A percentile compares a stretch with the other conserved stretches of the same genome.
These are phyloP conservation scores for Penicillium verrucosum DNA, from an alignment of 2,329 filamentous ascomycete genomes.

Conservation along the genomic window DNA sequence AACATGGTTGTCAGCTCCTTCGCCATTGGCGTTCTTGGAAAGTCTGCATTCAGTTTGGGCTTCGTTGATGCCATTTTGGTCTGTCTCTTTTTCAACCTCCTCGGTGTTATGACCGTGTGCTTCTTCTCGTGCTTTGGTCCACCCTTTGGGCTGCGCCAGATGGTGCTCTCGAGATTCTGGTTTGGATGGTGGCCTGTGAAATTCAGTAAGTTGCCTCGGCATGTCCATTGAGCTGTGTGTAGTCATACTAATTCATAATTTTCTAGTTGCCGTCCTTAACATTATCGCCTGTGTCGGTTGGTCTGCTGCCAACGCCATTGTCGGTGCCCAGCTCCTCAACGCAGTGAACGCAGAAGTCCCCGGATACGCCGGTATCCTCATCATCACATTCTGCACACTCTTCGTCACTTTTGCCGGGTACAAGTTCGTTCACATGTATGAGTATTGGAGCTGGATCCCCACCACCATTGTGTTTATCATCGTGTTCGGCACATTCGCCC, in stretches of 20 bases:
- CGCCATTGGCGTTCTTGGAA: conserved; percentile 68
- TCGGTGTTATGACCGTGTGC: conserved; percentile 69
- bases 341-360: conserved; percentile 68
- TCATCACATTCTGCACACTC: conserved; percentile 67
- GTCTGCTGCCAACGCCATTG: conserved; percentile 74
- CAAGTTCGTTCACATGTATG: conserved; percentile 72
- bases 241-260: conserved; percentile 8
- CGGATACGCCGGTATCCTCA: conserved; percentile 69
- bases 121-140: conserved; percentile 78
- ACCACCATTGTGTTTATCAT: conserved; percentile 71
- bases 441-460: conserved; percentile 72
- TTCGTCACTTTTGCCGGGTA: conserved; percentile 71
- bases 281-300: conserved; percentile 70
- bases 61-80: conserved; percentile 70
- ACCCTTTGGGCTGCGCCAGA: conserved; percentile 70
- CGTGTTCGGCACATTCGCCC: conserved; percentile 64
- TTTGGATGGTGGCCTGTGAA: conserved; percentile 72
- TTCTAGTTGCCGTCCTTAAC: conserved; percentile 64
- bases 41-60: conserved; percentile 66
- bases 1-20: conserved; percentile 77
- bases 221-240: not conserved
- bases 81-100: conserved; percentile 71
- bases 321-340: conserved; percentile 73
- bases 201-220: conserved; percentile 50
- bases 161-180: conserved; percentile 75